These are phyloP conservation scores for Bipolaris gigantea DNA, from an alignment of 2,329 filamentous ascomycete genomes.

Conservation along the genomic window DNA sequence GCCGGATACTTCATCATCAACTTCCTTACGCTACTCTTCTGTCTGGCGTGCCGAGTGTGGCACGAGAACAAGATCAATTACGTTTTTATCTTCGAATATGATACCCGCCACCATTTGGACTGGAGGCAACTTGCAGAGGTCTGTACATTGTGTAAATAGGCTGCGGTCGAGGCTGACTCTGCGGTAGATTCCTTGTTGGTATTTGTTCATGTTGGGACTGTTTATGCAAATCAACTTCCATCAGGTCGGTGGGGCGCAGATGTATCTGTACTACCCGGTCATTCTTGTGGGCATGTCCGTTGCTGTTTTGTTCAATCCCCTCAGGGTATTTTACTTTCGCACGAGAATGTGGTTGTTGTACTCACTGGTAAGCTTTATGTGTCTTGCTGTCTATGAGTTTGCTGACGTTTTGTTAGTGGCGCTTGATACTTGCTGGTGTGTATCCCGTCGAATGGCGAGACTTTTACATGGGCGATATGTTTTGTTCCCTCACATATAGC, in stretches of 20 bases:
- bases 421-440: slow-evolving; percentile 78
- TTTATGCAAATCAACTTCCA: slow-evolving; percentile 90
- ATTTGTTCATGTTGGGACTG: slow-evolving; percentile 73
- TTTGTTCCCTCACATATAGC: slow-evolving; percentile 90
- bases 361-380: slow-evolving; percentile 68
- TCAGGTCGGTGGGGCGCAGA: slow-evolving; percentile 61
- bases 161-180: slow-evolving; percentile 9
- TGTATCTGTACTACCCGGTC: slow-evolving; percentile 87
- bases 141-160: slow-evolving; percentile 15
- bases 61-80: slow-evolving; percentile 87
- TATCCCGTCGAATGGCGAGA: slow-evolving; percentile 96
- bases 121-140: slow-evolving; percentile 84
- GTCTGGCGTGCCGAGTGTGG: slow-evolving; percentile 83
- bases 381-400: too few species aligned
- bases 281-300: slow-evolving; percentile 71
- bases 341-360: slow-evolving; percentile 85
- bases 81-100: slow-evolving; percentile 94
- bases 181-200: slow-evolving; percentile 74
- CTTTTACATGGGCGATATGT: slow-evolving; percentile 97
- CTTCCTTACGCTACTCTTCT: slow-evolving; percentile 80
- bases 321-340: slow-evolving; percentile 71
- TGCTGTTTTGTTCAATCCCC: slow-evolving; percentile 73
- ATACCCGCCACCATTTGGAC: slow-evolving; percentile 80
- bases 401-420: slow-evolving; percentile 63
- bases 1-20: slow-evolving; percentile 87